Base-by-base conservation (phyloP, 2,329 filamentous ascomycete genomes). In the Thermoascus crustaceus region DNA sequence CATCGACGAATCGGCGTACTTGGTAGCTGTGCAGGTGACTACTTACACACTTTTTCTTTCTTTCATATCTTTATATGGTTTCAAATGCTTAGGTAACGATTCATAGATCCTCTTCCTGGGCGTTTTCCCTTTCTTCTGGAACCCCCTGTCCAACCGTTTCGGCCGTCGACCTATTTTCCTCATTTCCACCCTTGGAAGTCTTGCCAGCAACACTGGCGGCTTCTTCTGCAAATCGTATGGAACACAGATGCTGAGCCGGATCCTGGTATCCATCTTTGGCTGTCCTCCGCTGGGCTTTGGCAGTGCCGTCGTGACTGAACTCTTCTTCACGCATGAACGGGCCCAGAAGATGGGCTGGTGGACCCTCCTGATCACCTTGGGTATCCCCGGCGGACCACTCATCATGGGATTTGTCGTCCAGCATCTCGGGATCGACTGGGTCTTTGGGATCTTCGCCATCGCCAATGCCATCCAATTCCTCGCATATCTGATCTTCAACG, bases 151-250 rank as follows among this genome's bases (percentile, higher is more conserved):
- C 3, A 64, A 69, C 16, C 57, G 63, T 13, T 76, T 66, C 41
- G 72, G 73, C 7, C 65, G 73, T 1, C 64, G 72, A 7, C 70
- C 70, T 5, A 61, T 74, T 20, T 71, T 69, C 46, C 51, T 75
- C 20, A 52, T 72, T 26, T 73, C 70, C 1, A 55, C 68, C 3
- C 40, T 71, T 1, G 63, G 64, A 18, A 65, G 66, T 33, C 46
- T 68, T 37, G 52, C 66, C 1, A 68, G 68, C 54, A 75, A 73
- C 44, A 60, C 75, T 14, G 71, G 69, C 2, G 73, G 71, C 37
- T 71, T 68, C 4, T 51, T 63, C 27, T 67, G 66, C 29, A 54
- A 57, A 3, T 63, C 60, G 0, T 75, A 73, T 44, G 59, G 49
- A 2, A 52, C 66, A 13, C 69, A 73, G 63, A 66, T 61, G 19